Percentiles rank a stretch among this genome's conserved stretches.
Conservation (phyloP, 345 rosid genomes). For the Heritiera littoralis region DNA sequence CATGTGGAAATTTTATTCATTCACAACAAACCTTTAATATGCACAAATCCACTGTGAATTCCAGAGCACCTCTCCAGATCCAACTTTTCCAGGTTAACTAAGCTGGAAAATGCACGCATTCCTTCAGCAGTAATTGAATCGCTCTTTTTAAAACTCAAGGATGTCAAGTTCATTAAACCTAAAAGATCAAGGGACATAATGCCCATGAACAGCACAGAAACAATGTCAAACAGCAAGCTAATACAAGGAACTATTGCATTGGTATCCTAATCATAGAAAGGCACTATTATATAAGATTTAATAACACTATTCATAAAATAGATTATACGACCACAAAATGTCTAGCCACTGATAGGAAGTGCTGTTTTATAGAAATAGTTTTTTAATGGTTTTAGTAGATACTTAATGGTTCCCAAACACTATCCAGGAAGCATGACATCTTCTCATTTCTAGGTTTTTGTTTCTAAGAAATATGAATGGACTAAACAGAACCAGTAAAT, state of each 20-base stretch:
- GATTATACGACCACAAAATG: neutral
- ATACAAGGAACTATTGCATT: neutral
- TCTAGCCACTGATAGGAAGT: neutral
- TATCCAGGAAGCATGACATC: neutral
- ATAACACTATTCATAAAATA: neutral
- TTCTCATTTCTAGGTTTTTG: neutral
- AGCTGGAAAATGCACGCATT: constrained; percentile 44
- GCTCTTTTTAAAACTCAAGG: constrained; percentile 53
- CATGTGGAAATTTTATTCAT: neutral
- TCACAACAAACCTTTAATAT: constrained; percentile 49
- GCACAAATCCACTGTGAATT: constrained; percentile 46
- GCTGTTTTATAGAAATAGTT: neutral
- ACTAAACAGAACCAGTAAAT: neutral
- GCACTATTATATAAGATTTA: neutral
- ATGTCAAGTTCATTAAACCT: constrained; percentile 52
- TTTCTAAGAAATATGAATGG: neutral
- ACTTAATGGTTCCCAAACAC: neutral
- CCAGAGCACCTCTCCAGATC: constrained; percentile 61
- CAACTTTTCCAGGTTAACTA: constrained; percentile 52
- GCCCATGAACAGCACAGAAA: neutral
- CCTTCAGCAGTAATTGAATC: constrained; percentile 44
- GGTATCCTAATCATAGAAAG: neutral
- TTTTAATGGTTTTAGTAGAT: neutral
- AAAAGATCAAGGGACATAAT: constrained; percentile 15
- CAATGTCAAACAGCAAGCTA: neutral